Percentiles rank a stretch among this genome's conserved stretches.
phyloP scores from a whole-genome alignment of 23 red algal species.

The Pyropia haitanensis region DNA sequence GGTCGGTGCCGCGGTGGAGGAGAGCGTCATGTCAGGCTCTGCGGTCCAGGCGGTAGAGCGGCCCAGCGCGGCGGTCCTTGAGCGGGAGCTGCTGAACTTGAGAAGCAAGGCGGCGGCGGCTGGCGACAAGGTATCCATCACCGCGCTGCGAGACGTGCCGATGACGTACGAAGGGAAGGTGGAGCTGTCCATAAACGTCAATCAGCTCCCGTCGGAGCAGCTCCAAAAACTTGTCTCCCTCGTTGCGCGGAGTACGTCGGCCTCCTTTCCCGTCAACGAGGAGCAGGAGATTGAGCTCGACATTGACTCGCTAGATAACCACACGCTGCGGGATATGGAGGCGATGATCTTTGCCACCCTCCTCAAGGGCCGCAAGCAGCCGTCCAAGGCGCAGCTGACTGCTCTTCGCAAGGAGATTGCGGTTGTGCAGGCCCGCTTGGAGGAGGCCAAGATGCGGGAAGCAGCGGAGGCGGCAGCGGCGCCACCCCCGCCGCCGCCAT shows the following conservation, averaged over 20 bases:
- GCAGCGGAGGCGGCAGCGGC: too few species aligned
- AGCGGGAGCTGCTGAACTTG: constrained; percentile 27
- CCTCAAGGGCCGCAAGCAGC: constrained; percentile 31
- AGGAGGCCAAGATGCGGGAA: too few species aligned
- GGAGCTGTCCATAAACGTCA: constrained; percentile 51
- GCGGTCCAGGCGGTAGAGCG: neutral
- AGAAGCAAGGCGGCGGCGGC: constrained; percentile 18
- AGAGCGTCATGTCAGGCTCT: neutral
- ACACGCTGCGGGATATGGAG: constrained; percentile 78
- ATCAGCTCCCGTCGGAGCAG: constrained; percentile 57
- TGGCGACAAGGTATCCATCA: constrained; percentile 10
- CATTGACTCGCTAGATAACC: constrained; percentile 70
- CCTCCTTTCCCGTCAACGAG: constrained; percentile 65
- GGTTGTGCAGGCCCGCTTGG: too few species aligned
- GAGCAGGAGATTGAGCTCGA: constrained; percentile 90
- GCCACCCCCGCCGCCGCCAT: too few species aligned
- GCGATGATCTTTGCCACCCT: constrained; percentile 60
- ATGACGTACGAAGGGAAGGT: constrained; percentile 78
- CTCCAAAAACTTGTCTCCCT: constrained; percentile 61
- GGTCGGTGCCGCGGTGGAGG: neutral
- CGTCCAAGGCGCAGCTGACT: too few species aligned
- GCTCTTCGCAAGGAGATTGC: too few species aligned
- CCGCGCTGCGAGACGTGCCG: constrained; percentile 42
- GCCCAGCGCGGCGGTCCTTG: constrained; percentile 15
- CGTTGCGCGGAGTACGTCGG: constrained; percentile 29